Base-by-base conservation (phyloP, 2,329 filamentous ascomycete genomes). In the Pseudocercospora macadamiae region DNA sequence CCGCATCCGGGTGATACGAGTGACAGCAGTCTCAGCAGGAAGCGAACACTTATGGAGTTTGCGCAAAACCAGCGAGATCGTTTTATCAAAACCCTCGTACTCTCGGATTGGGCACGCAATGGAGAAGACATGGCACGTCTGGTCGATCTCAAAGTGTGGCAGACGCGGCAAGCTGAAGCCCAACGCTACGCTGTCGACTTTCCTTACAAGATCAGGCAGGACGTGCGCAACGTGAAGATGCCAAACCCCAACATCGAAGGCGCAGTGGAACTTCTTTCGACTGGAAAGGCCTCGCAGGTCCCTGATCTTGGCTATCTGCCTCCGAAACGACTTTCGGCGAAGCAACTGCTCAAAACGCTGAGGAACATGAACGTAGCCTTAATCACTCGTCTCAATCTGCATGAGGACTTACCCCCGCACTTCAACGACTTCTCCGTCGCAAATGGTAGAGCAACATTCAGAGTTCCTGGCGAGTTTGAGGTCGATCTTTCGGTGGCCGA, bases 211-310 rank as follows among this genome's bases (percentile, higher is more conserved):
- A 82, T 93, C 70, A 96, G 93, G 75, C 80, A 86, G 63, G 86
- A 88, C 67, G 82, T 96, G 63, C 82, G 84, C 8, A 82, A 81
- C 67, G 89, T 89, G 42, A 89, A 92, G 68, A 82, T 96, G 70
- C 91, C 90, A 3, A 93, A 92, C 70, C 95, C 95, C 1, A 96
- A 99, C 76, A 80, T 99, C 52, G 89, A 89, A 73, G 97, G 92
- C 18, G 93, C 95, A 6, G 79, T 97, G 44, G 88, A 97, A 68
- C 83, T 96, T 23, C 78, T 99, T 55, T 88, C 90, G 4, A 91
- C 86, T 7, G 91, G 91, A 39, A 87, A 86, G 67, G 88, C 89
- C 21, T 82, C 86, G 3, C 91, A 88, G 82, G 87, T 96, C 80
- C 88, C 93, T 54, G 88, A 95, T 73, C 82, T 95, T 65, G 86